Evolutionary conservation across 176 grass and related monocot genomes (phyloP).

Genomic region (Lolium perenne): DNA sequence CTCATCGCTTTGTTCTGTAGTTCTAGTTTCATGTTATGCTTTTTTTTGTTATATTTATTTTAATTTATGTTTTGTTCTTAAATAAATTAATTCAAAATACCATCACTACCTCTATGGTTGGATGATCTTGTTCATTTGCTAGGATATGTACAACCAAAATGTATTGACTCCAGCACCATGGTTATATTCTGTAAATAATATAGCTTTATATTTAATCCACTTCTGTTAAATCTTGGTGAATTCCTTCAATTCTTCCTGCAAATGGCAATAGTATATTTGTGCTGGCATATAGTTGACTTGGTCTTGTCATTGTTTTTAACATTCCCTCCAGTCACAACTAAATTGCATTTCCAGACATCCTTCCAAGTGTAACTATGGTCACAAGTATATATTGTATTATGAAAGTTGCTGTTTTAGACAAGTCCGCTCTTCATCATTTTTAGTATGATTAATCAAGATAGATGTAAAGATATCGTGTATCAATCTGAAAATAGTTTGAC

Average conservation of each 20-base stretch:
- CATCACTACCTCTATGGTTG: background rate
- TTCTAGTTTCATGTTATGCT: slow-evolving; percentile 22
- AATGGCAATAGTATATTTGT: slow-evolving; percentile 15
- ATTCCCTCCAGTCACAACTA: background rate
- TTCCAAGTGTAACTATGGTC: background rate
- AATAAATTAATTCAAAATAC: slow-evolving; percentile 7
- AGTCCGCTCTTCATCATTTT: background rate
- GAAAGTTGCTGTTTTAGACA: background rate
- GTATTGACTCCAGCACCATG: slow-evolving; percentile 19
- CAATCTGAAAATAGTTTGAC: background rate
- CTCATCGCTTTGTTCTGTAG: slow-evolving; percentile 22
- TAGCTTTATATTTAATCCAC: background rate
- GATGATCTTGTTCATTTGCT: background rate
- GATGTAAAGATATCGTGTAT: background rate
- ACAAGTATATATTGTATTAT: background rate
- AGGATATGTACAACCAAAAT: background rate
- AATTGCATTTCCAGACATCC: background rate
- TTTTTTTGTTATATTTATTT: slow-evolving; percentile 18
- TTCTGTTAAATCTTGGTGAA: background rate
- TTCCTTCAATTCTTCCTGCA: background rate
- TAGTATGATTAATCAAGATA: slow-evolving; percentile 7
- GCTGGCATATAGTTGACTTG: background rate
- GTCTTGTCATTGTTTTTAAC: background rate
- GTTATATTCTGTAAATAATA: slow-evolving; percentile 13
- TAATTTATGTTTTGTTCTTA: background rate